Evolutionary conservation across 176 grass and related monocot species (phyloP).

Genomic region (Carex kokanica): DNA sequence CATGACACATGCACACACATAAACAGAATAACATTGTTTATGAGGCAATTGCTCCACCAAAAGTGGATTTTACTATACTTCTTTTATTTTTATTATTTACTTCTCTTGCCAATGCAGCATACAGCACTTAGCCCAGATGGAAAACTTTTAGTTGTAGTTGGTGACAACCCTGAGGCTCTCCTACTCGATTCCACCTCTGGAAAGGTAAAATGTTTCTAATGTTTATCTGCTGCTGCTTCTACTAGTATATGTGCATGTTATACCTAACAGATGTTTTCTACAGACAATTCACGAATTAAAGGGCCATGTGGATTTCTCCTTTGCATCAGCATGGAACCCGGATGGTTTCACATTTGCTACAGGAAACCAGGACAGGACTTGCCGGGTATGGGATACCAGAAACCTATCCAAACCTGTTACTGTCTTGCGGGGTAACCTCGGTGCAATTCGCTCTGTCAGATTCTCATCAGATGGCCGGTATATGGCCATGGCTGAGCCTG

Average conservation of each 20-base stretch:
- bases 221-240: neutral
- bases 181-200: slow-evolving; percentile 61
- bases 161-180: slow-evolving; percentile 57
- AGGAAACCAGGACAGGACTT: slow-evolving; percentile 87
- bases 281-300: slow-evolving; percentile 48
- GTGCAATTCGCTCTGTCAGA: slow-evolving; percentile 66
- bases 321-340: slow-evolving; percentile 84
- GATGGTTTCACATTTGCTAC: slow-evolving; percentile 68
- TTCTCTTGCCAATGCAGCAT: slow-evolving; percentile 54
- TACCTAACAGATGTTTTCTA: slow-evolving; percentile 11
- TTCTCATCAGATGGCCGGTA: slow-evolving; percentile 70
- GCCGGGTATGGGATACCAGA: slow-evolving; percentile 77
- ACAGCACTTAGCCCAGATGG: slow-evolving; percentile 63
- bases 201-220: slow-evolving; percentile 42
- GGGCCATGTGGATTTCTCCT: slow-evolving; percentile 77
- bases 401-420: slow-evolving; percentile 66
- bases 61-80: slow-evolving; percentile 5
- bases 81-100: neutral
- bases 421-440: slow-evolving; percentile 66
- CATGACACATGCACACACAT: neutral
- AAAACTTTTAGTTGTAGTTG: slow-evolving; percentile 63
- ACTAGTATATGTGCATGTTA: neutral
- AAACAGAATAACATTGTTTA: neutral
- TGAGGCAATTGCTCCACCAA: neutral
- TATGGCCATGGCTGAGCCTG: slow-evolving; percentile 69